Conservation (phyloP, 2,329 filamentous ascomycete genomes). For the Scytalidium lignicola region DNA sequence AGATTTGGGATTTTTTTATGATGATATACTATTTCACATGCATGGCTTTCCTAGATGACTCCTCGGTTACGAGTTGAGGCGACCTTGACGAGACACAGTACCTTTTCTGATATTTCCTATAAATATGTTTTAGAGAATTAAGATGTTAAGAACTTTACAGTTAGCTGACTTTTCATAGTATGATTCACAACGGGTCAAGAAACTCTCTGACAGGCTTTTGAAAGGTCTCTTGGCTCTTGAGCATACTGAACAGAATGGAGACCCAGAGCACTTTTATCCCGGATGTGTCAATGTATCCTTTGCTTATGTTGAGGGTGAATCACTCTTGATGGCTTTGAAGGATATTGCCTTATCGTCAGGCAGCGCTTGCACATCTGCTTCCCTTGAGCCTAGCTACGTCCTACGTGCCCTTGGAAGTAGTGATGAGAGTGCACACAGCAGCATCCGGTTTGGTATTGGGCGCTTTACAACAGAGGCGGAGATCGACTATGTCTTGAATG, state of each 20-base stretch:
- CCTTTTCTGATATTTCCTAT: constrained; percentile 21
- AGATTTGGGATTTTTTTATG: constrained; percentile 38
- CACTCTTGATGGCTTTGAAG: constrained; percentile 95
- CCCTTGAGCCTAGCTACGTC: constrained; percentile 93
- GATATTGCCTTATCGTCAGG: constrained; percentile 96
- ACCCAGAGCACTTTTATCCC: constrained; percentile 77
- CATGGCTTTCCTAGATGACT: constrained; percentile 82
- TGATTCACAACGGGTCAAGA: constrained; percentile 78
- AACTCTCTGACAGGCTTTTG: constrained; percentile 76
- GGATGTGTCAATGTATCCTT: constrained; percentile 98
- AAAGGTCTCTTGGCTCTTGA: constrained; percentile 83
- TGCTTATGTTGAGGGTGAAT: constrained; percentile 96
- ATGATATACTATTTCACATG: constrained; percentile 81
- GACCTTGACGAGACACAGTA: constrained; percentile 29
- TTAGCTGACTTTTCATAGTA: constrained; percentile 56
- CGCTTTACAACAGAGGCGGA: constrained; percentile 93
- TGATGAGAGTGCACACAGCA: constrained; percentile 95
- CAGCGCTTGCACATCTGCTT: constrained; percentile 94
- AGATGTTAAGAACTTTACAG: constrained; percentile 19
- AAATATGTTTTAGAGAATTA: constrained; percentile 2
- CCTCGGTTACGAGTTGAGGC: constrained; percentile 30
- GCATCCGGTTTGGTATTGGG: constrained; percentile 95
- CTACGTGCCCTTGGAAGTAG: constrained; percentile 90
- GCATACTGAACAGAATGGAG: constrained; percentile 88
- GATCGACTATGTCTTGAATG: constrained; percentile 96